These are phyloP conservation scores for Leccinum ochraceum DNA, from an alignment of 768 basidiomycete species.

Conservation along the genomic window DNA sequence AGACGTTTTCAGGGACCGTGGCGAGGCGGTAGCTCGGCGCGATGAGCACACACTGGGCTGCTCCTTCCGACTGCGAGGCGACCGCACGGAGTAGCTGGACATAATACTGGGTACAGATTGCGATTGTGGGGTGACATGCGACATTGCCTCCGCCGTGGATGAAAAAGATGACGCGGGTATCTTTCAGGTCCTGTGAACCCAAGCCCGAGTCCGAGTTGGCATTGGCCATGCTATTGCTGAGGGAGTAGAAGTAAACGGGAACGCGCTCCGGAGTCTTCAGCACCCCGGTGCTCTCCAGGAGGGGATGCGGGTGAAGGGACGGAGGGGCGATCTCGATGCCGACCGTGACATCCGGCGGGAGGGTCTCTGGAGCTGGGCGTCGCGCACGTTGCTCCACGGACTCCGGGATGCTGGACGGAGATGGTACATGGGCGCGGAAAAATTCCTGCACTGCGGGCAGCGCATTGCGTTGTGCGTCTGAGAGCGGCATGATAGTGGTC, in stretches of 20 bases:
- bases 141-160: conserved; percentile 28
- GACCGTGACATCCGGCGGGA: no score
- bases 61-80: conserved; percentile 1
- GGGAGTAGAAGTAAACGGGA: conserved; percentile 23
- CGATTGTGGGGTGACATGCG: conserved; percentile 16
- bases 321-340: conserved; percentile 4
- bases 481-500: conserved; percentile 11
- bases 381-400: no score
- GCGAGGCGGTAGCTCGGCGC: conserved; percentile 29
- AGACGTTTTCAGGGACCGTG: conserved; percentile 23
- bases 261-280: conserved; percentile 21
- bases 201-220: background rate
- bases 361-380: no score
- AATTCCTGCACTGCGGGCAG: background rate
- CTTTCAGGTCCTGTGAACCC: background rate
- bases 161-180: conserved; percentile 22
- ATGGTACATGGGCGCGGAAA: background rate
- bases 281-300: background rate
- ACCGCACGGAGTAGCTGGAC: conserved; percentile 10
- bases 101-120: conserved; percentile 7
- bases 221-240: background rate
- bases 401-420: no score
- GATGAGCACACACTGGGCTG: conserved; percentile 12
- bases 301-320: conserved; percentile 1
- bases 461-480: conserved; percentile 17